Evolutionary conservation across 768 basidiomycete species (phyloP), one percentile per base, ranked within the genome.

Genomic region (Phylloporus arenicola): DNA sequence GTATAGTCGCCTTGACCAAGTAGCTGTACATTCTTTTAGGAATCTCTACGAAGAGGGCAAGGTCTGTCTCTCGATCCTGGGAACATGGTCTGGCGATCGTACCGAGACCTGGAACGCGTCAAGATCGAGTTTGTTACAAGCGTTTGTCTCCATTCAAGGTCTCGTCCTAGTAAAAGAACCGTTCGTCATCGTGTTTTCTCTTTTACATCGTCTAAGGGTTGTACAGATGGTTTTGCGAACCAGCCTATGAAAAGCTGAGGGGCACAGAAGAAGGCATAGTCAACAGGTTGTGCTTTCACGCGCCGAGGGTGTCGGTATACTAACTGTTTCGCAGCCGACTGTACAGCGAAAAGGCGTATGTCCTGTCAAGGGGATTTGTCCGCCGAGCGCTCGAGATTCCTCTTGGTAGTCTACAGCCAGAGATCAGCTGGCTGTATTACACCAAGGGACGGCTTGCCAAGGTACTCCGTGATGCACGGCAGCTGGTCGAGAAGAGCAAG

Each of bases 41-140:
- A 95, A 95, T 70, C 68, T 96, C 37, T 97, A 97, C 55, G 92
- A 94, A 62, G 93, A 96, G 56, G 93, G 93, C 39, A 95, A 95
- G 67, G 92, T 95, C 27, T 95, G 92, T 59, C 68, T 95, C 37
- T 94, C 92, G 14, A 90, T 95, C 43, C 70, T 95, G 7, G 90
- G 90, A 14, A 94, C 92, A 0, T 96, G 93, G 93, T 78, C 82
- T 8, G 93, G 93, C 9, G 94, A 95, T 59, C 81, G 77, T 62
- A 86, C 76, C 53, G 92, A 97, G 70, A 83, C 80, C 7, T 97
- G 93, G 93, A 92, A 79, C 58, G 75, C 91, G 1, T 73, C 81
- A 31, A 76, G 88, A 40, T 95, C 92, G 1, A 94, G 91, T 14
- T 70, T 97, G 22, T 76, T 97, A 16, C 93, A 97, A 68, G 89